Base-by-base conservation (phyloP, 1,284 basidiomycete species). In the Pseudozyma sp. region DNA sequence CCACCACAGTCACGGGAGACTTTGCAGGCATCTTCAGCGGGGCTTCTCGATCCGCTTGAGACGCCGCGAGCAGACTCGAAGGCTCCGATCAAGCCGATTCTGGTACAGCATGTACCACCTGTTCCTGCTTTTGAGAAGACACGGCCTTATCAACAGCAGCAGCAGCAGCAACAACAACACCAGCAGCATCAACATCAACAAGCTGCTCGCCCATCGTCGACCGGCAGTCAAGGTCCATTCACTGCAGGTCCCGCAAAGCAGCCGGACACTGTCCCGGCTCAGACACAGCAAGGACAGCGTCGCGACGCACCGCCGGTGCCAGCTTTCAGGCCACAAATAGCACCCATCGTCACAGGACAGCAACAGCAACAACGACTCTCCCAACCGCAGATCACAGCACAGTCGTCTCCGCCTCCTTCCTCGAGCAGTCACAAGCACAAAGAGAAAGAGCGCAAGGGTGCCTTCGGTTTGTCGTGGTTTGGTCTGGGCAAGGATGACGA, bases 391-490 rank as follows among this genome's bases (percentile, higher is more conserved):
- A 45, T 18, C n/a, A 43, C 34, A 18, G 21, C 39, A 1, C 55
- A 48, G 31, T 45, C 47, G 13, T 61, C 43, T 11, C 36, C 65
- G 35, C 52, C 57, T 13, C 34, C 64, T 21, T 31, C 68, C 21
- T 34, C 61, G 14, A 38, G 36, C 40, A 47, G 62, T 51, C 25
- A 43, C 42, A 73, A 73, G 52, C 51, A 64, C 36, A 77, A 75
- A 56, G 78, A 80, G 16, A 76, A 80, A 64, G 79, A 83, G 36
- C 82, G 80, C 62, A 78, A 76, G 48, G 68, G 76, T 14, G 66
- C 72, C 0, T 83, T 83, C 40, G 81, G 80, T 3, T 65, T 83
- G 10, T 80, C 77, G 9, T 84, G 83, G 83, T 82, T 84, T 19
- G 80, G 81, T 19, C 64, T 83, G 11, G 69, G 77, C 43, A 81